Conservation (phyloP, 495 filamentous ascomycete species). For the Aspergillus kassunensis region DNA sequence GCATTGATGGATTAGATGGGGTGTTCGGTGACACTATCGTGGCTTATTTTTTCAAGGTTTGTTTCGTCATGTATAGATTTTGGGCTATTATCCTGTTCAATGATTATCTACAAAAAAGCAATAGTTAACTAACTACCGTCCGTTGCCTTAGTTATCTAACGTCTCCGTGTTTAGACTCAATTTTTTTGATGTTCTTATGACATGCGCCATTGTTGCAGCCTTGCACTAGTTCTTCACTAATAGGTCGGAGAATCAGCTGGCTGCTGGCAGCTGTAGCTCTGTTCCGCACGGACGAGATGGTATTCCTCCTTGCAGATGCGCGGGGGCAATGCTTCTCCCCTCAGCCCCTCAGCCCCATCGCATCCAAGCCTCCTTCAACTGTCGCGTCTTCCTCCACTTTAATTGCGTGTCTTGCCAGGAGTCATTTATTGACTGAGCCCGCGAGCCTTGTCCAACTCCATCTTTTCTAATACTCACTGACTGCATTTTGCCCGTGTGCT, state of each 20-base stretch:
- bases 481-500: neutral
- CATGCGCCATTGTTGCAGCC: neutral
- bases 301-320: too few species aligned
- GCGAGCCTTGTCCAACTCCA: neutral
- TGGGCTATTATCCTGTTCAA: neutral
- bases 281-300: too few species aligned
- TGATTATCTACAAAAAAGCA: slow-evolving; percentile 5
- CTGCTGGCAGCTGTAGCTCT: neutral
- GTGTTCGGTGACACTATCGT: slow-evolving; percentile 1
- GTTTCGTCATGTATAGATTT: neutral
- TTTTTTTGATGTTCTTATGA: neutral
- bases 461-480: neutral
- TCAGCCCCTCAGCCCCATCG: slow-evolving; percentile 1
- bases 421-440: neutral
- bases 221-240: neutral
- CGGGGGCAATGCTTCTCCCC: slow-evolving; percentile 1
- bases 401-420: neutral
- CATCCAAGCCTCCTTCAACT: neutral
- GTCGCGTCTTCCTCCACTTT: neutral
- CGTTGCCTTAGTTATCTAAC: neutral
- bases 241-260: too few species aligned
- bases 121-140: neutral
- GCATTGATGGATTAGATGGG: neutral
- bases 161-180: too few species aligned
- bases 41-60: too few species aligned